These are phyloP conservation scores for Ganoderma multipileum DNA, from an alignment of 1,284 basidiomycete species.

Conservation along the genomic window DNA sequence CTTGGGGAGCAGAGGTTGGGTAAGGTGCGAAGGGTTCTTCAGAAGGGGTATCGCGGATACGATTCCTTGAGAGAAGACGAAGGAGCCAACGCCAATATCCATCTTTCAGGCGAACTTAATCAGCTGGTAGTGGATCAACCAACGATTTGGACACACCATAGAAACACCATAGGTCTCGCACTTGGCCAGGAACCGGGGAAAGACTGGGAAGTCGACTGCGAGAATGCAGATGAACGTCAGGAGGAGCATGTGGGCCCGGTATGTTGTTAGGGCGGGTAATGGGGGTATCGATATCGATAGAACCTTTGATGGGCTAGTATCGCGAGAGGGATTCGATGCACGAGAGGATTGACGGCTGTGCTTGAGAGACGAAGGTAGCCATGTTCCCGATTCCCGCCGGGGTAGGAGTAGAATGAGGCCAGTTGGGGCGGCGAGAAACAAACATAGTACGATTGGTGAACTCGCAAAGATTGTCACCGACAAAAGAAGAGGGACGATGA, in stretches of 20 bases:
- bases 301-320: conserved; percentile 11
- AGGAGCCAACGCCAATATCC: conserved; percentile 97
- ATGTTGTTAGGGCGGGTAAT: conserved; percentile 83
- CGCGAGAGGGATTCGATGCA: conserved; percentile 20
- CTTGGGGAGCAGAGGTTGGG: conserved; percentile 58
- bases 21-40: conserved; percentile 62
- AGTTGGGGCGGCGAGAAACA: conserved; percentile 55
- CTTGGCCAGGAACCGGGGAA: conserved; percentile 89
- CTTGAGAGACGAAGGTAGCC: conserved; percentile 53
- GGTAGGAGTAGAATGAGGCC: conserved; percentile 52
- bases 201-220: conserved; percentile 95
- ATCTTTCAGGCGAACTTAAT: conserved; percentile 62
- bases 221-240: conserved; percentile 93
- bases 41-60: conserved; percentile 84
- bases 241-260: conserved; percentile 95
- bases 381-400: conserved; percentile 50
- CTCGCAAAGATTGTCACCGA: conserved; percentile 81
- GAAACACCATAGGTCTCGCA: conserved; percentile 96
- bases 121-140: not conserved
- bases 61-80: conserved; percentile 94
- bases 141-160: conserved; percentile 59
- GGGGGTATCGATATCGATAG: conserved; percentile 41
- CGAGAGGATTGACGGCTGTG: conserved; percentile 36
- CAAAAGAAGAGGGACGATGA: conserved; percentile 80
- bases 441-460: conserved; percentile 59